Evolutionary conservation across 352 stramenopile genomes (phyloP).

Genomic region (Pythium volutum): DNA sequence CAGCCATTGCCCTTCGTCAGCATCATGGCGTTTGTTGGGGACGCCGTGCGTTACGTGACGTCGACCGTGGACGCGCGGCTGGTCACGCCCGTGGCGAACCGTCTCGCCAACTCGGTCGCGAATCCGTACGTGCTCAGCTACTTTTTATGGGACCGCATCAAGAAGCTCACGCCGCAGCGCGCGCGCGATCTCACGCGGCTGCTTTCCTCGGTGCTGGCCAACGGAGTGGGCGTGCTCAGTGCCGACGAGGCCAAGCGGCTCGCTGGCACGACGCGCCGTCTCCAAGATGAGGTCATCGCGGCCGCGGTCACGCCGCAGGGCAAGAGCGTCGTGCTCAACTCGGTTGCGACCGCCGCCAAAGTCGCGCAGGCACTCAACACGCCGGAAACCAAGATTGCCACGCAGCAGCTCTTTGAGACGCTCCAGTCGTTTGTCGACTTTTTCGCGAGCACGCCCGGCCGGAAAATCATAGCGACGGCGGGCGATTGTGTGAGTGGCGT

Average conservation of each 20-base stretch:
- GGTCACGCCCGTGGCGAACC: conserved; percentile 51
- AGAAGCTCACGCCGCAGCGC: conserved; percentile 70
- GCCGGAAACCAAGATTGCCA: conserved; percentile 63
- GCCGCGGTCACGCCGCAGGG: conserved; percentile 50
- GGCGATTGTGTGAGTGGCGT: conserved; percentile 49
- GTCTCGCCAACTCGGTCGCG: conserved; percentile 59
- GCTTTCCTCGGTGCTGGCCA: conserved; percentile 47
- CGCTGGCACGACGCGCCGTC: conserved; percentile 30
- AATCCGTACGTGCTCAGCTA: conserved; percentile 77
- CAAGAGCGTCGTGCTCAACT: conserved; percentile 61
- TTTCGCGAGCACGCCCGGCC: conserved; percentile 57
- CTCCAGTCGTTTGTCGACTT: conserved; percentile 74
- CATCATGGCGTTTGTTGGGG: conserved; percentile 35
- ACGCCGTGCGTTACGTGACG: conserved; percentile 47
- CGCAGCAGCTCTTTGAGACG: conserved; percentile 54
- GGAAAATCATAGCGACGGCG: conserved; percentile 49
- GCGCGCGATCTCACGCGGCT: conserved; percentile 67
- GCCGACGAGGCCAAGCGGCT: conserved; percentile 48
- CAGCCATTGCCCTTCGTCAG: background rate
- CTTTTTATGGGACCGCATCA: conserved; percentile 67
- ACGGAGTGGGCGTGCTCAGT: conserved; percentile 50
- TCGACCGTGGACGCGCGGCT: conserved; percentile 53
- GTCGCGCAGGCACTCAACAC: conserved; percentile 70
- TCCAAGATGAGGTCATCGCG: conserved; percentile 52
- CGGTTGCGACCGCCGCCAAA: conserved; percentile 57